A percentile compares a stretch with the other conserved stretches of the same genome.
These are phyloP conservation scores for Nitzschia putrida DNA, from an alignment of 108 stramenopile species.

Conservation along the genomic window DNA sequence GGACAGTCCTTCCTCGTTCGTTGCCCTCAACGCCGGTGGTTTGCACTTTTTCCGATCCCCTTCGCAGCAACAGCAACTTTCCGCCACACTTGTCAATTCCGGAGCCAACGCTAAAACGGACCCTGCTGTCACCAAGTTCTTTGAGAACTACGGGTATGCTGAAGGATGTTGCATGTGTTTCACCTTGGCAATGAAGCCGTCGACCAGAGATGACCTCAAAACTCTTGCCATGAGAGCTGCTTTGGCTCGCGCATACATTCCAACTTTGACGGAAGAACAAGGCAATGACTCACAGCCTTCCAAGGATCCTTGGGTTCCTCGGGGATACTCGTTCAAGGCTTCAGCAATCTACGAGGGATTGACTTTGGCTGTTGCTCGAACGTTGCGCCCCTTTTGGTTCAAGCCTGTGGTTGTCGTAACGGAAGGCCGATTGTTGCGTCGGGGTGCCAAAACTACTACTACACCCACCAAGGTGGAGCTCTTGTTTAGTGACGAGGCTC, in stretches of 20 bases:
- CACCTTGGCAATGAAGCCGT: conserved; percentile 55
- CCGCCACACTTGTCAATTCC: conserved; percentile 51
- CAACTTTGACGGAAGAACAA: conserved; percentile 17
- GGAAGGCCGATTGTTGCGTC: conserved; percentile 59
- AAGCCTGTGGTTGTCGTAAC: conserved; percentile 86
- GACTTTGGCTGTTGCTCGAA: conserved; percentile 57
- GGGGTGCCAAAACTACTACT: conserved; percentile 18
- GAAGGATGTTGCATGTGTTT: conserved; percentile 87
- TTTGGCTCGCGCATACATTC: conserved; percentile 26
- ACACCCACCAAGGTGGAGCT: conserved; percentile 86
- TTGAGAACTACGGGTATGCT: conserved; percentile 70
- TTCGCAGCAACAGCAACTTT: conserved; percentile 54
- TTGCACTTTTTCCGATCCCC: conserved; percentile 66
- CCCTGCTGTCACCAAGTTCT: conserved; percentile 60
- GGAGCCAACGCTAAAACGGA: conserved; percentile 63
- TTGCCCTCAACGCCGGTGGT: conserved; percentile 78
- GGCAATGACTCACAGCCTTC: background rate
- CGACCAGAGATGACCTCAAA: conserved; percentile 42
- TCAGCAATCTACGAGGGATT: conserved; percentile 79
- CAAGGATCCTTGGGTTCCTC: conserved; percentile 46
- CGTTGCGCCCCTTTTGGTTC: conserved; percentile 86
- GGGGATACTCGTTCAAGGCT: conserved; percentile 63
- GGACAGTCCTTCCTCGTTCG: conserved; percentile 27
- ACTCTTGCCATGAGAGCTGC: conserved; percentile 51
- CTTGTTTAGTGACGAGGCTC: conserved; percentile 60